These are phyloP conservation scores for Zygotorulaspora chibaensis DNA, from an alignment of 805 yeast species.

Conservation along the genomic window DNA sequence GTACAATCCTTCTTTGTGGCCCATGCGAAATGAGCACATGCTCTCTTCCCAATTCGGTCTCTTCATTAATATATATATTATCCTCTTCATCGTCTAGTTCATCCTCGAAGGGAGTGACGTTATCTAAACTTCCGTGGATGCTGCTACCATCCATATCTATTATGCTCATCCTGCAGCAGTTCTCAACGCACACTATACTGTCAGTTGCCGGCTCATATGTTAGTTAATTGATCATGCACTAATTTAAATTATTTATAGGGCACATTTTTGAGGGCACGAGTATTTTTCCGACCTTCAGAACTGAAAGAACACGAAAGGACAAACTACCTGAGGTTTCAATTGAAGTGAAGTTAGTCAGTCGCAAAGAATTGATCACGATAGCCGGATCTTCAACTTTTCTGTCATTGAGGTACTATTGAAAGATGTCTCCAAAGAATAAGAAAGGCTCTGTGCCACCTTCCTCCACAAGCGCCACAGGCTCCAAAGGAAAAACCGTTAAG, in stretches of 20 bases:
- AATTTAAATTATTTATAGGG: too few relatives aligned
- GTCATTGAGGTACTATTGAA: too few relatives aligned
- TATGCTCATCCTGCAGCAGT: not conserved
- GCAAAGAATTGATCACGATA: too few relatives aligned
- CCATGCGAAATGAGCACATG: slow-evolving; percentile 42
- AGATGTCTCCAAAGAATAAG: slow-evolving; percentile 9
- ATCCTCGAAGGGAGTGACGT: slow-evolving; percentile 13
- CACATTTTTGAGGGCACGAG: too few relatives aligned
- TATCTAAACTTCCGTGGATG: not conserved
- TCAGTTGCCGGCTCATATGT: too few relatives aligned
- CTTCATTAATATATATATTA: slow-evolving; percentile 30
- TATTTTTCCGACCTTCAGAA: too few relatives aligned
- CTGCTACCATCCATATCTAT: not conserved
- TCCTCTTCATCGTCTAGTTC: slow-evolving; percentile 32
- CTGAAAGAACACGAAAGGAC: too few relatives aligned
- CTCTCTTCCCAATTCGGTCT: slow-evolving; percentile 30
- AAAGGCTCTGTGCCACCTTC: slow-evolving; percentile 2
- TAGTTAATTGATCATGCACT: too few relatives aligned
- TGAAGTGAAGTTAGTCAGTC: too few relatives aligned
- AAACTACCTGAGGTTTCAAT: too few relatives aligned
- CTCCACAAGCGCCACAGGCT: slow-evolving; percentile 1
- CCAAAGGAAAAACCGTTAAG: slow-evolving; percentile 4
- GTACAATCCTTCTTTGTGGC: slow-evolving; percentile 69
- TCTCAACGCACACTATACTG: too few relatives aligned
- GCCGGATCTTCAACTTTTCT: too few relatives aligned